Evolutionary conservation across 805 yeast genomes (phyloP), one percentile per base, ranked within the genome.

Genomic region (Saturnispora sekii): DNA sequence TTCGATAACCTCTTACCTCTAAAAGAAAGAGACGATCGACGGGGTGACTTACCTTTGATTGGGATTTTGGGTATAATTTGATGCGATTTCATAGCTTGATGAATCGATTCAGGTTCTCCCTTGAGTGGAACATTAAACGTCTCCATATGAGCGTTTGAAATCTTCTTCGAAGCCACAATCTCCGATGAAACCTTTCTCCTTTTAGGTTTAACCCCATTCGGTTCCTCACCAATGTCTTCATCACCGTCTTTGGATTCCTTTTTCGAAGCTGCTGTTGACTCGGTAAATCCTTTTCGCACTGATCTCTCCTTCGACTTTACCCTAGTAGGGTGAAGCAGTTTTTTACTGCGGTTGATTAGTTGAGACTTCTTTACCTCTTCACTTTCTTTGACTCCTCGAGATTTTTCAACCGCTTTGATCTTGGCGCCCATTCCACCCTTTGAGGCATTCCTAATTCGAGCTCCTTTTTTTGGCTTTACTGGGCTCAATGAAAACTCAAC

Each of bases 1-100:
- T 88, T 79, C 55, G 84, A 82, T 2, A 79, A 74, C 28, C 93
- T 62, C 53, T 80, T 81, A 7, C 93, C 93, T 31, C 93, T 65
- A 43, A 73, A 72, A 34, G 70, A 58, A 51, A 79, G 61, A 1
- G 83, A 76, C 1, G 76, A 56, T 43, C 82, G 57, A 51, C 83
- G 46, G 9, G 43, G 38, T 28, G 37, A 32, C 11, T 26, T 44
- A 15, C 32, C 32, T 4, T 32, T 40, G 34, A 29, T 38, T 38
- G 35, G 11, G 10, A 30, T n/a, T 16, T 34, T 26, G 15, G 21
- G 29, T 12, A 29, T 31, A 16, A 28, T 31, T 15, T 35, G 15
- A 17, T 38, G 31, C n/a, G 17, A 26, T 21, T 32, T 30, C 31
- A 32, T 40, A 6, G 34, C 31, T 15, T 30, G 41, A 38, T 38